phyloP scores from a whole-genome alignment of 306 rosid species.

The Acacia acuminata region DNA sequence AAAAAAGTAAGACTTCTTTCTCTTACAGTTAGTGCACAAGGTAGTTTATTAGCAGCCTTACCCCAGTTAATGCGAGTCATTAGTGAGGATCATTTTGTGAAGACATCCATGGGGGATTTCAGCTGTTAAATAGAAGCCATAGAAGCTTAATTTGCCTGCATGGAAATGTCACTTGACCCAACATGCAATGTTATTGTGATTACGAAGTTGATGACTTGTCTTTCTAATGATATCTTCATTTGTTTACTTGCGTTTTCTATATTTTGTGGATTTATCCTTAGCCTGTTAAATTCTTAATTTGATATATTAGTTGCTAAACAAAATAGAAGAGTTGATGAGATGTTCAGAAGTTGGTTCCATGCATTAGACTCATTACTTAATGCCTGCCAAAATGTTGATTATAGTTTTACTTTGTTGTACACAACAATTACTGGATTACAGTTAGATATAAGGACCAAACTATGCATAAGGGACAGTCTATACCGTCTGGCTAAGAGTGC shows the following conservation, averaged over 20 bases:
- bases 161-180: background rate
- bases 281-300: background rate
- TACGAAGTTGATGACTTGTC: background rate
- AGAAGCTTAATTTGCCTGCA: background rate
- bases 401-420: constrained; percentile 8
- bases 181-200: background rate
- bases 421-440: constrained; percentile 41
- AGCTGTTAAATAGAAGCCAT: background rate
- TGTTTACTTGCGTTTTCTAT: background rate
- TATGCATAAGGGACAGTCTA: constrained; percentile 87
- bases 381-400: background rate
- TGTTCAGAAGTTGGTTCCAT: constrained; percentile 6
- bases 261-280: background rate
- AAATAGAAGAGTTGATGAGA: background rate
- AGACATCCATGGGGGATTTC: background rate
- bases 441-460: constrained; percentile 78
- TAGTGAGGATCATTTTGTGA: background rate
- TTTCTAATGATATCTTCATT: background rate
- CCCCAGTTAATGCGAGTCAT: background rate
- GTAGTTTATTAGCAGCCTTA: background rate
- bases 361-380: constrained; percentile 3
- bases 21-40: background rate
- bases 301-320: background rate
- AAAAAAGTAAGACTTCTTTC: background rate
- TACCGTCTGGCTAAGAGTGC: constrained; percentile 95